phyloP scores from a whole-genome alignment of 2,329 filamentous ascomycete species.

The Arthrobotrys sphaeroides region DNA sequence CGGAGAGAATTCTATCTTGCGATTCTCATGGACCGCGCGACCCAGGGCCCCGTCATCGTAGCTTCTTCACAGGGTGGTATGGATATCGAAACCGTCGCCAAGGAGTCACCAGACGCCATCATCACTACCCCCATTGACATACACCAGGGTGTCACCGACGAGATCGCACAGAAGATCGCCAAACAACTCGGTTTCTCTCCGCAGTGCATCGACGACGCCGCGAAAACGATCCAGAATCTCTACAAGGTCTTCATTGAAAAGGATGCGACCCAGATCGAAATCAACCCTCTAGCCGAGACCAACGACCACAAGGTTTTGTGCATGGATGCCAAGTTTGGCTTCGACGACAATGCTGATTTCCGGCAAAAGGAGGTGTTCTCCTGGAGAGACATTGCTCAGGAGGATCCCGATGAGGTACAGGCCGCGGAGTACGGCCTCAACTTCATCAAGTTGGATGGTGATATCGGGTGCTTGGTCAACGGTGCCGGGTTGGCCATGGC shows the following conservation, averaged over 20 bases:
- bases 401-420: slow-evolving; percentile 97
- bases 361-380: slow-evolving; percentile 95
- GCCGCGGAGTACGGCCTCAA: slow-evolving; percentile 93
- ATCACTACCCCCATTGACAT: slow-evolving; percentile 93
- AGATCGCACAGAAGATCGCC: slow-evolving; percentile 89
- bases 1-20: slow-evolving; percentile 99
- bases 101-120: slow-evolving; percentile 96
- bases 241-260: slow-evolving; percentile 99
- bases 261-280: slow-evolving; percentile 99
- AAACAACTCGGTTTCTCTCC: slow-evolving; percentile 95
- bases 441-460: slow-evolving; percentile 99
- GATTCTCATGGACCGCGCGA: slow-evolving; percentile 94
- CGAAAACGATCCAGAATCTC: slow-evolving; percentile 96
- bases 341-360: slow-evolving; percentile 99
- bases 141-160: slow-evolving; percentile 92
- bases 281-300: slow-evolving; percentile 98
- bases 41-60: slow-evolving; percentile 92
- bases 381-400: slow-evolving; percentile 93
- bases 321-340: slow-evolving; percentile 99
- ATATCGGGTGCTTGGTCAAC: slow-evolving; percentile 98
- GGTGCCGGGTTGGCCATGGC: slow-evolving; percentile 99
- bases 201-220: slow-evolving; percentile 95
- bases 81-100: slow-evolving; percentile 98
- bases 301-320: slow-evolving; percentile 97
- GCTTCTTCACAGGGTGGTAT: slow-evolving; percentile 98